These are phyloP conservation scores for Astrocystis sublimbata DNA, from an alignment of 495 filamentous ascomycete genomes.

Conservation along the genomic window DNA sequence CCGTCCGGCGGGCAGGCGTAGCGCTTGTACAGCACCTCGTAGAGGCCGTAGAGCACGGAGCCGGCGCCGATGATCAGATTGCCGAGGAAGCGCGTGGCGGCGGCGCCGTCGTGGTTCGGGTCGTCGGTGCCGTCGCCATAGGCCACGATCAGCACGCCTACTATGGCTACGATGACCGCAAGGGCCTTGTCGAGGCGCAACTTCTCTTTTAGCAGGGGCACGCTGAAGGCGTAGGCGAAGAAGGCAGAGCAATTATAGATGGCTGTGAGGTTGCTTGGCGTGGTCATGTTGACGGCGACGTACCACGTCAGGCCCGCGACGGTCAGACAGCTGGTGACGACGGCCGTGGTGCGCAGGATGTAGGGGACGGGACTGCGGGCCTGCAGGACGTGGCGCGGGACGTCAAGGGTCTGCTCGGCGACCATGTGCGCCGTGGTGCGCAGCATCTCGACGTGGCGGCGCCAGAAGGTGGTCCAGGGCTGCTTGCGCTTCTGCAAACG, in stretches of 20 bases:
- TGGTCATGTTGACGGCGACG: conserved; percentile 88
- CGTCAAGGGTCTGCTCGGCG: conserved; percentile 62
- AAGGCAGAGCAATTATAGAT: conserved; percentile 99
- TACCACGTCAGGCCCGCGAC: conserved; percentile 95
- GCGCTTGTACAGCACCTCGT: conserved; percentile 95
- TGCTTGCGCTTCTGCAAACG: conserved; percentile 60
- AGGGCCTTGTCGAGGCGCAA: conserved; percentile 76
- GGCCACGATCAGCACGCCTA: conserved; percentile 86
- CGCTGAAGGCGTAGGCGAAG: conserved; percentile 94
- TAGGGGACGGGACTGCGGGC: conserved; percentile 65
- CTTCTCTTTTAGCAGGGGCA: conserved; percentile 83
- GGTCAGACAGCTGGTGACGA: conserved; percentile 84
- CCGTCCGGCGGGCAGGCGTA: conserved; percentile 91
- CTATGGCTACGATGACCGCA: conserved; percentile 80
- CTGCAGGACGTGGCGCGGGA: conserved; percentile 38
- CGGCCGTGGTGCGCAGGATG: conserved; percentile 72
- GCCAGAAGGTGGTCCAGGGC: conserved; percentile 87
- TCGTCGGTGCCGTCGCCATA: conserved; percentile 67
- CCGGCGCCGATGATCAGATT: conserved; percentile 94
- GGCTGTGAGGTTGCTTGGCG: conserved; percentile 86
- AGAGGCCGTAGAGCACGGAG: conserved; percentile 91
- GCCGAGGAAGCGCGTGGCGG: conserved; percentile 64
- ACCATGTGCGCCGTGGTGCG: conserved; percentile 87
- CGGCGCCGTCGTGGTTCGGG: conserved; percentile 44
- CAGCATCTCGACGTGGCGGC: conserved; percentile 70